Evolutionary conservation across 2,329 filamentous ascomycete genomes (phyloP).

Genomic region (Aspergillus quadrilineatus): DNA sequence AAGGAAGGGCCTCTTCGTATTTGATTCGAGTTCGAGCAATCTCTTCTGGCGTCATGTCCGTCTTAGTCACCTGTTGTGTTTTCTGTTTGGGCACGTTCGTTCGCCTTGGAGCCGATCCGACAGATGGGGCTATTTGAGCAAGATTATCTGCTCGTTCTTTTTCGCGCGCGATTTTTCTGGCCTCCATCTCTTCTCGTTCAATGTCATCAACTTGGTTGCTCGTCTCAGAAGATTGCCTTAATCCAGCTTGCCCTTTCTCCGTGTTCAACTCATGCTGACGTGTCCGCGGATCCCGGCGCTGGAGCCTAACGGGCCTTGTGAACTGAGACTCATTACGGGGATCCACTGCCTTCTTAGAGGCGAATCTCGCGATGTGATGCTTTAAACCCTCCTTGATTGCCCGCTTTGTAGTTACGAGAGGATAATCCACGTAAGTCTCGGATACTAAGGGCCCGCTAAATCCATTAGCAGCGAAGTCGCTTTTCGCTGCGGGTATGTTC

Average conservation of each 20-base stretch:
- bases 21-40: conserved; percentile 63
- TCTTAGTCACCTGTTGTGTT: conserved; percentile 78
- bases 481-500: conserved; percentile 22
- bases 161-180: conserved; percentile 71
- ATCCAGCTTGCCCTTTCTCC: conserved; percentile 35
- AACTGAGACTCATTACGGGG: conserved; percentile 79
- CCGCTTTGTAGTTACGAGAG: conserved; percentile 80
- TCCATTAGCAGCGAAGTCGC: conserved; percentile 40
- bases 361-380: conserved; percentile 83
- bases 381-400: conserved; percentile 75
- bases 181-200: conserved; percentile 59
- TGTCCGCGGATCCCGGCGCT: conserved; percentile 80
- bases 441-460: conserved; percentile 45
- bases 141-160: conserved; percentile 82
- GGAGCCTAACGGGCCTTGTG: conserved; percentile 80
- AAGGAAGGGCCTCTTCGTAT: conserved; percentile 93
- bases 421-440: conserved; percentile 54
- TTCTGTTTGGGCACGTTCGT: conserved; percentile 70
- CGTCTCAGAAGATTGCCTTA: conserved; percentile 37
- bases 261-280: conserved; percentile 56
- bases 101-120: conserved; percentile 67
- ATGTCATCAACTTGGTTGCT: conserved; percentile 63
- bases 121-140: conserved; percentile 87
- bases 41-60: conserved; percentile 74
- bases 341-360: conserved; percentile 62